Base-by-base conservation (phyloP, 257 asterid species). In the Gentiana dahurica region DNA sequence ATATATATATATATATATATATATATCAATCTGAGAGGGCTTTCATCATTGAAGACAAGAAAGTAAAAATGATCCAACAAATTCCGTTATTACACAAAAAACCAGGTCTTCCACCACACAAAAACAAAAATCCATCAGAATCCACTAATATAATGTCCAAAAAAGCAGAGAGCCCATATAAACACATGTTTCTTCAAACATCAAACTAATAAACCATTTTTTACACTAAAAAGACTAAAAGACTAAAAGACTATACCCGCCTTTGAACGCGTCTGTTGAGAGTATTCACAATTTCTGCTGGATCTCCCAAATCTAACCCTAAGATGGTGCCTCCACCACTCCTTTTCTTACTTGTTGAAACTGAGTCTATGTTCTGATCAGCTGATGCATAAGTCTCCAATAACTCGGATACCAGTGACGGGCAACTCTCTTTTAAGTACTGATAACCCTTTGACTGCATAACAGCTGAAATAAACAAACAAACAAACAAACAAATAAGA, bases 271-370 rank as follows among this genome's bases (percentile, higher is more conserved):
- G 88, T 65, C 98, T 77, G 45, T 66, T 74, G 24, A 57, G 71
- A 39, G 79, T 77, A 70, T 79, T 80, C 60, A 65, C 77, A 12
- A 82, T 71, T 53, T 80, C 93, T 10, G 87, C 79, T 5, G 62
- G 77, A 13, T 61, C 79, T 32, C 81, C 94, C 67, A 90, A 54
- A 72, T 82, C 91, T 15, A 90, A 77, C 58, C 94, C 96, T 36
- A 86, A 71, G 58, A 82, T 79, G 77, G 95, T 86, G 85, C 98
- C 84, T 76, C 98, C 87, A 84, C 98, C 84, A 58, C 91, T 74
- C 59, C 96, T 87, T 68, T 95, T 79, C 67, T 87, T 90, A 85
- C 79, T 84, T 71, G 83, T 76, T 2, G 80, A 73, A 34, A 54
- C 61, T 43, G 60, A 50, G 66, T 64, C 77, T 24, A 94, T 64